A percentile compares a stretch with the other conserved stretches of the same genome.
Conservation (phyloP, 129 eudicot genomes). For the Cynara cardunculus region DNA sequence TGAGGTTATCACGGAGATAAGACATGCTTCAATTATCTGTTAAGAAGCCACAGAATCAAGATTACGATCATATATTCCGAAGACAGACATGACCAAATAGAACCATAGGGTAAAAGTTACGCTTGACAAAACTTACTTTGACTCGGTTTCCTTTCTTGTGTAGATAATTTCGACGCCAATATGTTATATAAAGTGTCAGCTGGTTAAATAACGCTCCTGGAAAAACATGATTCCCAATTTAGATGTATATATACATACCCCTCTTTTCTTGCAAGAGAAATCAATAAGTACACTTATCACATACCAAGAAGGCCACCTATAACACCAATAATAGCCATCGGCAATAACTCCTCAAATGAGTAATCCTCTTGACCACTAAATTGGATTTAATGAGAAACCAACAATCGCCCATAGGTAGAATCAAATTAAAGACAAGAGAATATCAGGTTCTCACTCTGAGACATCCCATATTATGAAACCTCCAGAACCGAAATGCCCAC, state of each 20-base stretch:
- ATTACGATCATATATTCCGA: background rate
- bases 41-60: slow-evolving; percentile 6
- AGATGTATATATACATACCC: background rate
- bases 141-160: slow-evolving; percentile 92
- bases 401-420: background rate
- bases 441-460: slow-evolving; percentile 63
- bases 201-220: slow-evolving; percentile 94
- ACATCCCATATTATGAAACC: slow-evolving; percentile 99
- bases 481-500: slow-evolving; percentile 99
- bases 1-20: slow-evolving; percentile 78
- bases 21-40: slow-evolving; percentile 90
- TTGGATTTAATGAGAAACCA: slow-evolving; percentile 24
- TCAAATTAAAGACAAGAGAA: slow-evolving; percentile 9
- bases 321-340: slow-evolving; percentile 98
- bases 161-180: slow-evolving; percentile 88
- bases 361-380: slow-evolving; percentile 99
- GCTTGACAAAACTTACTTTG: slow-evolving; percentile 53
- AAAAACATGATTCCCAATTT: background rate
- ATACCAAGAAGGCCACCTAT: slow-evolving; percentile 98
- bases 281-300: slow-evolving; percentile 4
- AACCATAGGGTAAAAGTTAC: background rate
- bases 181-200: slow-evolving; percentile 76
- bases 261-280: background rate
- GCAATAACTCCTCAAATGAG: slow-evolving; percentile 89
- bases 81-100: background rate